Conservation (phyloP, 345 rosid genomes). For the Pugionium dolabratum region DNA sequence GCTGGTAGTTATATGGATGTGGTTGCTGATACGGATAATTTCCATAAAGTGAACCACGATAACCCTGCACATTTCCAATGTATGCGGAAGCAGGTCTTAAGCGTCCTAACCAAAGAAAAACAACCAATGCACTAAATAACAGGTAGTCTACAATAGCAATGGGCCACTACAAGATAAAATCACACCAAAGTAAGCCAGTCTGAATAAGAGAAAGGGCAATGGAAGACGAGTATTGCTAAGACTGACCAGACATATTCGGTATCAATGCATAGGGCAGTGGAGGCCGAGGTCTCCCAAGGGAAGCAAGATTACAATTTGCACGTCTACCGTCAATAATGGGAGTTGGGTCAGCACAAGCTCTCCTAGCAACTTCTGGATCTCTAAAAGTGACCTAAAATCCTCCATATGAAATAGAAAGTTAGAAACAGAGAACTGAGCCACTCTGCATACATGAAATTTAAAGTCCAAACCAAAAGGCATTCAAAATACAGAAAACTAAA, state of each 20-base stretch:
- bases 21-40: conserved; percentile 80
- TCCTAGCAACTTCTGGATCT: conserved; percentile 92
- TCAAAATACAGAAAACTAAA: conserved; percentile 3
- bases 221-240: conserved; percentile 9
- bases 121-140: conserved; percentile 24
- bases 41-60: conserved; percentile 63
- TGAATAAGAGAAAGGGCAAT: conserved; percentile 7
- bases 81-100: conserved; percentile 63
- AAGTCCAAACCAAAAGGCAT: not conserved
- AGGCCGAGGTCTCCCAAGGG: conserved; percentile 82
- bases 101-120: conserved; percentile 51
- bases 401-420: conserved; percentile 55
- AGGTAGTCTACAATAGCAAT: conserved; percentile 2
- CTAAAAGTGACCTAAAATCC: conserved; percentile 93
- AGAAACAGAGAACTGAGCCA: conserved; percentile 48
- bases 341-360: conserved; percentile 89
- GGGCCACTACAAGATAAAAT: not conserved
- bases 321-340: conserved; percentile 93
- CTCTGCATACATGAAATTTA: conserved; percentile 23
- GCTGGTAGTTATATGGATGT: conserved; percentile 68
- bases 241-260: conserved; percentile 43
- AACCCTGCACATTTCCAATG: conserved; percentile 57
- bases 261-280: conserved; percentile 60
- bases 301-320: conserved; percentile 97
- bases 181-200: conserved; percentile 4